phyloP scores from a whole-genome alignment of 257 asterid species.

The Salvia hispanica region DNA sequence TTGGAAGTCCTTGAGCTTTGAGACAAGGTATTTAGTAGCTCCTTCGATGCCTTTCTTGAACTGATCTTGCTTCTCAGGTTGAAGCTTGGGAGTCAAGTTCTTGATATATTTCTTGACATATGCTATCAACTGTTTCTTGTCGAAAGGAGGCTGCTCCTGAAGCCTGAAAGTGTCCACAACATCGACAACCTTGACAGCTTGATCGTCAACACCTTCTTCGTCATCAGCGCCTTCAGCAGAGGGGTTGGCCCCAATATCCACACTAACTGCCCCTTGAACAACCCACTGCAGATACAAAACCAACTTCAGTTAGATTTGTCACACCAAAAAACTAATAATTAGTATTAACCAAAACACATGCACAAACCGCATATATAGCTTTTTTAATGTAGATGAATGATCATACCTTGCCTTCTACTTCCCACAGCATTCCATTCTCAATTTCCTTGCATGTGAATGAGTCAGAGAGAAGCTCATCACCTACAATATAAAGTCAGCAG shows the following conservation, averaged over 20 bases:
- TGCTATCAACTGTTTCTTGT: constrained; percentile 65
- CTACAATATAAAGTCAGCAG: constrained; percentile 31
- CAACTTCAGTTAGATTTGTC: background rate
- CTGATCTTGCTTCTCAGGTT: constrained; percentile 39
- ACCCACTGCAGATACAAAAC: constrained; percentile 48
- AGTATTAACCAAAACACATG: background rate
- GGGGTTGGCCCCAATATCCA: constrained; percentile 72
- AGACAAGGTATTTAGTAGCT: constrained; percentile 55
- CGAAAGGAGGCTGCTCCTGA: constrained; percentile 70
- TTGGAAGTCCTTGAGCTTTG: constrained; percentile 56
- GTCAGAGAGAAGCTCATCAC: constrained; percentile 71
- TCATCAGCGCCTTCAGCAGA: constrained; percentile 68
- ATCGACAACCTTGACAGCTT: constrained; percentile 60
- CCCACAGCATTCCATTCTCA: constrained; percentile 62
- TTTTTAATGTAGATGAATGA: too few relatives aligned
- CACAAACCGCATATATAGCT: background rate
- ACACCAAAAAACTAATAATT: background rate
- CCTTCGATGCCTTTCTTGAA: constrained; percentile 62
- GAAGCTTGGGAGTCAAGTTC: constrained; percentile 44
- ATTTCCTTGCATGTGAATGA: constrained; percentile 57
- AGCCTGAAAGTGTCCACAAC: constrained; percentile 70
- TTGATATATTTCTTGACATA: constrained; percentile 59
- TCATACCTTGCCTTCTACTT: constrained; percentile 64
- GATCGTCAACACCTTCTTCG: constrained; percentile 66
- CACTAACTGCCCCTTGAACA: constrained; percentile 55